Conservation (phyloP, 2,329 filamentous ascomycete species). For the Cladosporium colombiae region DNA sequence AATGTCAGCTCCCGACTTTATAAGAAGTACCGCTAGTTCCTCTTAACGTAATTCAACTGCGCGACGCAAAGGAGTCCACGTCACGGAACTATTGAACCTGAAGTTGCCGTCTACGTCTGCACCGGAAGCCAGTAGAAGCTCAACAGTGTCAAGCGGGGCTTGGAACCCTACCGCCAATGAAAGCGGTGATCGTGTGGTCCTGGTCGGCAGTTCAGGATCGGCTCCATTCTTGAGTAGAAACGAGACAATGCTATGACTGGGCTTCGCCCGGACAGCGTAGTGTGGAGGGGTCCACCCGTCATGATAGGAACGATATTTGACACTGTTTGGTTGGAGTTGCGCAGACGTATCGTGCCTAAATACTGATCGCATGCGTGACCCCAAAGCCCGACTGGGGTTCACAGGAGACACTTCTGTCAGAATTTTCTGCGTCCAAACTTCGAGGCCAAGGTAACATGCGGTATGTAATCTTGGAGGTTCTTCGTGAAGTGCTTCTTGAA, state of each 20-base stretch:
- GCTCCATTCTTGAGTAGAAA: neutral
- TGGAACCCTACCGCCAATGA: neutral
- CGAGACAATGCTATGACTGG: neutral
- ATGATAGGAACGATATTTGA: neutral
- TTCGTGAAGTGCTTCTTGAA: no score
- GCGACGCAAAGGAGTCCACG: neutral
- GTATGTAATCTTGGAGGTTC: neutral
- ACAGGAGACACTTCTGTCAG: neutral
- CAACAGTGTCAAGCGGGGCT: neutral
- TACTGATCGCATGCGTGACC: neutral
- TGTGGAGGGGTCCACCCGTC: neutral
- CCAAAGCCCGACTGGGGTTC: no score
- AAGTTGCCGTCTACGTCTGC: neutral
- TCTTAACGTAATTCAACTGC: neutral
- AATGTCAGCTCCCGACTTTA: neutral
- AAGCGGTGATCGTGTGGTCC: neutral
- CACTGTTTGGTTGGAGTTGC: neutral
- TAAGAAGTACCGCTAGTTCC: neutral
- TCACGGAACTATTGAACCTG: neutral
- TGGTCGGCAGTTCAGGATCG: neutral
- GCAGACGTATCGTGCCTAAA: neutral
- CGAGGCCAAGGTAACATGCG: neutral
- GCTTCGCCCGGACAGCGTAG: neutral
- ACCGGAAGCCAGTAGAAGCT: neutral
- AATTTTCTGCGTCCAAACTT: neutral